A percentile compares a stretch with the other conserved stretches of the same genome.
phyloP scores from a whole-genome alignment of 1,139 yeast genomes.

The Schizosaccharomyces versatilis region DNA sequence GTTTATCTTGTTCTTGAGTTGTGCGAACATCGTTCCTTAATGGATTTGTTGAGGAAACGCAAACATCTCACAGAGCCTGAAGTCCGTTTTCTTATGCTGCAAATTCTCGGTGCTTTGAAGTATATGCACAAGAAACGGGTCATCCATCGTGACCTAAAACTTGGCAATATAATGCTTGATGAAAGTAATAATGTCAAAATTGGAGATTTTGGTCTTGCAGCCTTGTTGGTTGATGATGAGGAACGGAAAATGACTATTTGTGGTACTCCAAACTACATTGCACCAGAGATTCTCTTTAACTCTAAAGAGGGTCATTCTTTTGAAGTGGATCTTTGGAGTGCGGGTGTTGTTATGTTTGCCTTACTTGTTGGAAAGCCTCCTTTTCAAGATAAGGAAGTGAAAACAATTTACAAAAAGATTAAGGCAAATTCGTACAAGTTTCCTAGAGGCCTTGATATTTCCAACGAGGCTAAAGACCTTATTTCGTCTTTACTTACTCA shows the following conservation, averaged over 20 bases:
- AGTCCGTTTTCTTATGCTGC: constrained; percentile 73
- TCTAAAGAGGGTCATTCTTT: constrained; percentile 79
- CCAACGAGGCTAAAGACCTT: constrained; percentile 48
- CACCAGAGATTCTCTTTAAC: constrained; percentile 58
- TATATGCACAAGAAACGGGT: constrained; percentile 64
- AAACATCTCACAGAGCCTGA: constrained; percentile 75
- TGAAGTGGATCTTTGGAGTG: constrained; percentile 93
- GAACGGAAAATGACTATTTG: constrained; percentile 80
- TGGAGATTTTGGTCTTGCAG: constrained; percentile 94
- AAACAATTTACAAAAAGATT: constrained; percentile 78
- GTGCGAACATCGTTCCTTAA: constrained; percentile 66
- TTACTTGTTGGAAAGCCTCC: constrained; percentile 93
- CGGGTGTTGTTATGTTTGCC: constrained; percentile 85
- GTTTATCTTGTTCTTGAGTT: constrained; percentile 84
- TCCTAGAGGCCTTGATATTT: constrained; percentile 51
- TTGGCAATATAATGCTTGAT: constrained; percentile 66
- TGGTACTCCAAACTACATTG: constrained; percentile 95
- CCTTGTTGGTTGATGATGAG: constrained; percentile 75
- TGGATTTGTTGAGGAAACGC: constrained; percentile 75
- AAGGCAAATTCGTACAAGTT: constrained; percentile 60
- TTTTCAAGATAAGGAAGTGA: constrained; percentile 82
- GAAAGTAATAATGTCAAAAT: constrained; percentile 64
- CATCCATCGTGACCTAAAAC: constrained; percentile 85
- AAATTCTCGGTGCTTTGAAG: constrained; percentile 72
- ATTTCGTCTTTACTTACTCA: constrained; percentile 52